These are phyloP conservation scores for Aspergillus alliaceus DNA, from an alignment of 2,329 filamentous ascomycete species.

Conservation along the genomic window DNA sequence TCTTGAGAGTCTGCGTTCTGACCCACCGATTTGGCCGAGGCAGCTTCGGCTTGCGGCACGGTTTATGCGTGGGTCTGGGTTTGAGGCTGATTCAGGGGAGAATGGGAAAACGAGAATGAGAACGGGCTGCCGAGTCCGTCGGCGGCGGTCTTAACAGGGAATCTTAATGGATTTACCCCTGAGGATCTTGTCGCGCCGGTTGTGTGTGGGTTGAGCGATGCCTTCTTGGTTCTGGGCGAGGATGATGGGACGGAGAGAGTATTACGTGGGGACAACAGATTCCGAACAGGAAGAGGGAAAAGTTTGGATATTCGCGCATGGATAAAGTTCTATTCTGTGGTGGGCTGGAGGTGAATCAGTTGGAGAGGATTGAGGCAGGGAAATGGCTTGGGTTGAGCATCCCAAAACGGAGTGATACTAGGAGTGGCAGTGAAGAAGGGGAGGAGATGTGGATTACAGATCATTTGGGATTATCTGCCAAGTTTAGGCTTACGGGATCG, in stretches of 20 bases:
- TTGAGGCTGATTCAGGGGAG: no score
- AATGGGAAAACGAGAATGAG: neutral
- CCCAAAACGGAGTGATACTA: slow-evolving; percentile 36
- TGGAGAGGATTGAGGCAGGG: slow-evolving; percentile 50
- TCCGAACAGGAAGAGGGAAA: slow-evolving; percentile 37
- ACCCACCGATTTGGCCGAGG: slow-evolving; percentile 50
- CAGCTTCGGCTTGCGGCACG: slow-evolving; percentile 49
- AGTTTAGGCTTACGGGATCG: slow-evolving; percentile 9
- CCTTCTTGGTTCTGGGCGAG: slow-evolving; percentile 54
- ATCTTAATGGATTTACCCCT: slow-evolving; percentile 59
- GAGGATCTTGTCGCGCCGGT: slow-evolving; percentile 52
- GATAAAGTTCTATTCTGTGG: slow-evolving; percentile 56
- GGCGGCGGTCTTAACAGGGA: slow-evolving; percentile 52
- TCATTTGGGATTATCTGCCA: slow-evolving; percentile 48
- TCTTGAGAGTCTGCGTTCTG: slow-evolving; percentile 54
- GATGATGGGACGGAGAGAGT: slow-evolving; percentile 52
- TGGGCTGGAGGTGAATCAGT: slow-evolving; percentile 22
- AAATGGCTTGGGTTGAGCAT: slow-evolving; percentile 42
- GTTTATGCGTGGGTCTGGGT: slow-evolving; percentile 41
- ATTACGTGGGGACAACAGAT: slow-evolving; percentile 62
- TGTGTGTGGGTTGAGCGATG: slow-evolving; percentile 53
- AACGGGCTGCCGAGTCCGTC: slow-evolving; percentile 29
- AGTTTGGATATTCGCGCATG: slow-evolving; percentile 54
- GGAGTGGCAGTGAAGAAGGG: slow-evolving; percentile 34
- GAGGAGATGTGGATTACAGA: slow-evolving; percentile 53